Conservation (phyloP, 1,139 yeast genomes). For the Candida sanyaensis region DNA sequence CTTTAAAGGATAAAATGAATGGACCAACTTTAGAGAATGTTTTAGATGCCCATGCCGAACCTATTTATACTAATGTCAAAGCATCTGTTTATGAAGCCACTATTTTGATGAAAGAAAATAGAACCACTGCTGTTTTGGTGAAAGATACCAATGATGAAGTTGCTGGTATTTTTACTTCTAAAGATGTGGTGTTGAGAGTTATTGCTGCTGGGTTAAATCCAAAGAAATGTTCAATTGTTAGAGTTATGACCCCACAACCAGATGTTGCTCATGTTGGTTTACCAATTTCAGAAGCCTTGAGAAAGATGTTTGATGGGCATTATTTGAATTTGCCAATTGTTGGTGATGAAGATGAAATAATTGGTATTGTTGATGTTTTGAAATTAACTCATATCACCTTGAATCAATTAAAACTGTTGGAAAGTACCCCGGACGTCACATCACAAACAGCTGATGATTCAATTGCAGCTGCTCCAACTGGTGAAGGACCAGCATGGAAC, state of each 20-base stretch:
- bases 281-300: conserved; percentile 77
- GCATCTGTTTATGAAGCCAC: conserved; percentile 82
- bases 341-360: conserved; percentile 53
- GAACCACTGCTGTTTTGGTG: conserved; percentile 83
- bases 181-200: conserved; percentile 85
- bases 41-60: conserved; percentile 59
- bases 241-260: conserved; percentile 94
- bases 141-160: conserved; percentile 67
- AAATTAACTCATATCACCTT: conserved; percentile 82
- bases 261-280: conserved; percentile 66
- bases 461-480: background rate
- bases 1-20: conserved; percentile 65
- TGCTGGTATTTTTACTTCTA: conserved; percentile 85
- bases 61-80: conserved; percentile 71
- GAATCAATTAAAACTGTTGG: conserved; percentile 66
- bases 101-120: conserved; percentile 70
- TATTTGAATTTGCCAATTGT: conserved; percentile 83
- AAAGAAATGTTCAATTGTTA: conserved; percentile 70
- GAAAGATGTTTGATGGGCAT: conserved; percentile 90
- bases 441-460: background rate
- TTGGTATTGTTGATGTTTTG: conserved; percentile 86
- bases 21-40: conserved; percentile 78
- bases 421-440: conserved; percentile 24
- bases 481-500: conserved; percentile 85
- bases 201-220: conserved; percentile 90